Evolutionary conservation across 495 filamentous ascomycete species (phyloP).

Genomic region (Hypomontagnella submonticulosa): DNA sequence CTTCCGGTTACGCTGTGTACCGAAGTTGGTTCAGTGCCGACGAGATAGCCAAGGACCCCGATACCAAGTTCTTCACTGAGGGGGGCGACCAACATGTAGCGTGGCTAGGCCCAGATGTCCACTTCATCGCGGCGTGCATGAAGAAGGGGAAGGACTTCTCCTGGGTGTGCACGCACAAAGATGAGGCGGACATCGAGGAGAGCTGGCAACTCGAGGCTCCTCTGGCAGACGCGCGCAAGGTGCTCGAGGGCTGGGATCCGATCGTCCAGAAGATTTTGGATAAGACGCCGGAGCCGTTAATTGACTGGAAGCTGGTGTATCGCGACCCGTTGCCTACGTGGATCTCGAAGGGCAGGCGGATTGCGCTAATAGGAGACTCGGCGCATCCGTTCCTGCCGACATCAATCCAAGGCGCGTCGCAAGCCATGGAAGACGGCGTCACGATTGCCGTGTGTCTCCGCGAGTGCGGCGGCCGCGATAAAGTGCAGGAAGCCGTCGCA

Average conservation of each 20-base stretch:
- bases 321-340: conserved; percentile 75
- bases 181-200: conserved; percentile 66
- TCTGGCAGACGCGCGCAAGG: conserved; percentile 67
- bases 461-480: conserved; percentile 50
- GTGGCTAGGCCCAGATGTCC: conserved; percentile 70
- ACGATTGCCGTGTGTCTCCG: conserved; percentile 70
- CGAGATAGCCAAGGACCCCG: conserved; percentile 69
- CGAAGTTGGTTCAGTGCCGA: conserved; percentile 69
- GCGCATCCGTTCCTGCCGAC: conserved; percentile 81
- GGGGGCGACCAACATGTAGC: conserved; percentile 73
- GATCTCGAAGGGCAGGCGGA: conserved; percentile 66
- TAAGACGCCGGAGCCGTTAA: conserved; percentile 66
- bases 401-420: conserved; percentile 75
- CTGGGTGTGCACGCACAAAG: conserved; percentile 76
- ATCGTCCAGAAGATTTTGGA: conserved; percentile 68
- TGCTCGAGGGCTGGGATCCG: conserved; percentile 73
- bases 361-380: conserved; percentile 74
- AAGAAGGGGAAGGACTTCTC: conserved; percentile 73
- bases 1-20: conserved; percentile 70
- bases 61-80: conserved; percentile 67
- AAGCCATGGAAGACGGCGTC: conserved; percentile 78
- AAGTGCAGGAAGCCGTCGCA: conserved; percentile 57
- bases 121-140: conserved; percentile 70
- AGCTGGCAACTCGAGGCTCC: conserved; percentile 72
- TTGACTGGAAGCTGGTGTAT: conserved; percentile 79